Base-by-base conservation (phyloP, 2,329 filamentous ascomycete genomes). In the Fusarium coicis region DNA sequence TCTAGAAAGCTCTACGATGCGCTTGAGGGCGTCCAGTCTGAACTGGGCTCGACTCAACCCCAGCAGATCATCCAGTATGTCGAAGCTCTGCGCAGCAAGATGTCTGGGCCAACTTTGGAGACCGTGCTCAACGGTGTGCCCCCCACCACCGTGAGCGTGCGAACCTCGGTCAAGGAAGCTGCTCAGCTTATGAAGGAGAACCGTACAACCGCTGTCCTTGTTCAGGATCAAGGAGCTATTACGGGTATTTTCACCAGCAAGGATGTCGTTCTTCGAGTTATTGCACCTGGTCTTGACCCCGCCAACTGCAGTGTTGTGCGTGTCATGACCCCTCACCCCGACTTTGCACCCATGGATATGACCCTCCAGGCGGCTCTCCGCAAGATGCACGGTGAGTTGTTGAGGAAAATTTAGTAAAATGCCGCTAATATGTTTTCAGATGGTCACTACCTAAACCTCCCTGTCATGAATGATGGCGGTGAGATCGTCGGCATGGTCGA, bases 401-500 rank as follows among this genome's bases (percentile, higher is more conserved):
- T 36, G 47, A 10, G 10, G 7, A 14, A 12, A 26, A 10, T 55
- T 32, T 26, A 21, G 44, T 28, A 15, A 36, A 44, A 47, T 47
- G 30, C 43, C 26, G 62, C 54, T 68, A 73, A 76, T 56, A 75
- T 52, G n/a, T 52, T 37, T 55, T 77, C 74, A 97, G 96, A 99
- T 85, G 96, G 96, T 19, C 96, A 99, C 83, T 99, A 99, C 83
- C 90, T 99, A 62, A 99, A 99, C 82, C 87, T 99, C 49, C 96
- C 96, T 14, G 96, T 99, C 72, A 99, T 99, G 96, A 98, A 98
- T 83, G 95, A 97, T 75, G 89, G 90, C 70, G 96, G 96, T 73
- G 96, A 99, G 83, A 99, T 99, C 80, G 96, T 99, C 66, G 96
- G 96, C 79, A 99, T 99, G 96, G 96, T 99, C 32, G 96, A 99